Evolutionary conservation across 1,284 basidiomycete species (phyloP), one percentile per base, ranked within the genome.

Genomic region (Cryptococcus sp.): DNA sequence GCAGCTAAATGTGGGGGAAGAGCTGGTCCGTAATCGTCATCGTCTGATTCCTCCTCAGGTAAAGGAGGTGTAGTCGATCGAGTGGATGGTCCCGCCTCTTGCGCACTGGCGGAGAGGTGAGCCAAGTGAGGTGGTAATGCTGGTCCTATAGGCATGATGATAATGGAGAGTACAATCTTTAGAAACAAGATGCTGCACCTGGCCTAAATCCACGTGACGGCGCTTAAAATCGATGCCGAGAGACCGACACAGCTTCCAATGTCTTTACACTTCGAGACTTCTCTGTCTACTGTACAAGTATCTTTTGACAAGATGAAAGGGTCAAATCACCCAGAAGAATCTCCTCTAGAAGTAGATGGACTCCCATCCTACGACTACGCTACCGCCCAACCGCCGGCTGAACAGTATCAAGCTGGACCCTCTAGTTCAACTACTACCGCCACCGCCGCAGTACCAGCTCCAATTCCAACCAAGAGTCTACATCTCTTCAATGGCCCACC

Each of bases 11-110:
- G 59, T 3, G 70, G 70, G 32, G 72, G 72, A 4, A 72, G 63
- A 7, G 66, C 64, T 3, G 91, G 91, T 2, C 88, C 90, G 55
- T 87, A 81, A 54, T 85, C 86, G 49, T 85, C 84, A 45, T 85
- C 85, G 21, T 64, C 78, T 23, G 79, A 76, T 39, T 73, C 66
- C 53, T 49, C 75, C 4, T 62, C 46, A 7, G 48, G 52, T 42
- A 43, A 19, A 19, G 50, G 32, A 7, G 54, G 49, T 18, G 56
- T 41, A 22, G 40, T 42, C 25, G 56, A 34, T 36, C 55, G 45
- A 25, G 59, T 53, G 10, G 57, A 50, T 21, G 62, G 50, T 21
- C 53, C 49, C 10, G 53, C 21, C 32, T 13, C 46, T 31, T 40
- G 40, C n/a, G 50, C 14, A 7, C 23, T 7, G 10, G 44, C 50